These are phyloP conservation scores for Pyricularia pennisetigena DNA, from an alignment of 2,329 filamentous ascomycete genomes.

Conservation along the genomic window DNA sequence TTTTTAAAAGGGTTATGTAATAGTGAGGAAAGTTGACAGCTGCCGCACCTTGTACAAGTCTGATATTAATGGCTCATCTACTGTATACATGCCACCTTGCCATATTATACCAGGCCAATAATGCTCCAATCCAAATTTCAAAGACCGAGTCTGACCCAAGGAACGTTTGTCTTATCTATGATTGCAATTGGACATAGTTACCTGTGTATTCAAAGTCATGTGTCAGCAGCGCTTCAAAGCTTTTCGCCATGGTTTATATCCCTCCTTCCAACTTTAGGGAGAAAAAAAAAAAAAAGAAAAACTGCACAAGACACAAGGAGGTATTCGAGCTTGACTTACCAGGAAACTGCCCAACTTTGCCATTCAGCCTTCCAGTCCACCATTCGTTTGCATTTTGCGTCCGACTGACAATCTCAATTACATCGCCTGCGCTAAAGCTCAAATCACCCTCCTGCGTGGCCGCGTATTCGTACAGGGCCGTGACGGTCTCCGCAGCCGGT, in stretches of 20 bases:
- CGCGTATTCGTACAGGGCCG: slow-evolving; percentile 91
- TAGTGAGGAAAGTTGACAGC: background rate
- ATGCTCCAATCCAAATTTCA: background rate
- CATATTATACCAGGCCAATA: background rate
- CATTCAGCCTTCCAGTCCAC: slow-evolving; percentile 80
- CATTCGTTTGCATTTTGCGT: slow-evolving; percentile 94
- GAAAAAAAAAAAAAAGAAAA: background rate
- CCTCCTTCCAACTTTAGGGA: background rate
- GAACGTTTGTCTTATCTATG: background rate
- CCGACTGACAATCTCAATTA: slow-evolving; percentile 76
- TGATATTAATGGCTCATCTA: background rate
- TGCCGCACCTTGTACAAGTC: background rate
- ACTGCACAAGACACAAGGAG: too few relatives aligned
- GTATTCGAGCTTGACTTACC: slow-evolving; percentile 44
- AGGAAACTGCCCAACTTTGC: slow-evolving; percentile 85
- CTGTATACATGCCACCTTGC: background rate
- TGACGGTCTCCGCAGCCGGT: slow-evolving; percentile 66
- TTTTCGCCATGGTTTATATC: too few relatives aligned
- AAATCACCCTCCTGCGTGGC: slow-evolving; percentile 91
- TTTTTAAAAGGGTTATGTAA: background rate
- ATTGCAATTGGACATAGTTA: slow-evolving; percentile 34
- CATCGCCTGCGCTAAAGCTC: slow-evolving; percentile 78
- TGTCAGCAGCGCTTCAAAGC: background rate
- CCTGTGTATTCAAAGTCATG: slow-evolving; percentile 15
- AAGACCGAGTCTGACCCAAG: background rate